Percentiles rank a stretch among this genome's conserved stretches.
phyloP scores from a whole-genome alignment of 176 grass and related monocot species.

The Eremochloa ophiuroides region DNA sequence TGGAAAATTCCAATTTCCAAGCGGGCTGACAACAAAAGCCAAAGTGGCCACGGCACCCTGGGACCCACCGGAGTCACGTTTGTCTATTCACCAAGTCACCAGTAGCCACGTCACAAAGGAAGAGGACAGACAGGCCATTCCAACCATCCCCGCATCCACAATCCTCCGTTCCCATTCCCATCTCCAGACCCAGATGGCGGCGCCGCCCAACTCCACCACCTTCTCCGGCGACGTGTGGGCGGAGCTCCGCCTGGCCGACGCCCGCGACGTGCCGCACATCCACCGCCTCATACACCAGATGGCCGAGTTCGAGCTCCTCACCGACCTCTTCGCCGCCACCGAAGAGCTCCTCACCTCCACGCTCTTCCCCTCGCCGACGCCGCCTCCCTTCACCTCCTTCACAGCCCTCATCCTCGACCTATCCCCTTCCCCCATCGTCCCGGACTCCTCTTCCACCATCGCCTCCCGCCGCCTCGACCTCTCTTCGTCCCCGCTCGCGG shows the following conservation, averaged over 20 bases:
- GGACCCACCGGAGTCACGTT: no score
- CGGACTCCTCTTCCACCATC: slow-evolving; percentile 19
- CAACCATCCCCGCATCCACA: no score
- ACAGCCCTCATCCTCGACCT: slow-evolving; percentile 66
- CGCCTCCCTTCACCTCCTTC: slow-evolving; percentile 55
- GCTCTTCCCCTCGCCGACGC: slow-evolving; percentile 51
- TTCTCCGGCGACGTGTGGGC: slow-evolving; percentile 59
- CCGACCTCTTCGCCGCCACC: slow-evolving; percentile 78
- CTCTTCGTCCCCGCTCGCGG: slow-evolving; percentile 25
- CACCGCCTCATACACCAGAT: slow-evolving; percentile 77
- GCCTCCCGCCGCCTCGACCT: slow-evolving; percentile 43
- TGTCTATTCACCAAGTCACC: no score
- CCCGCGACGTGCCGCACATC: slow-evolving; percentile 70
- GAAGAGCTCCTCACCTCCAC: slow-evolving; percentile 44
- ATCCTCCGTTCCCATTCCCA: not conserved
- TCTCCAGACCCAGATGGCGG: slow-evolving; percentile 38
- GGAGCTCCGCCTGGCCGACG: slow-evolving; percentile 64
- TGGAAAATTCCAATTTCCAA: no score
- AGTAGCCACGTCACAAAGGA: no score
- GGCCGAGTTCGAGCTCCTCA: slow-evolving; percentile 89
- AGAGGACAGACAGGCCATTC: no score
- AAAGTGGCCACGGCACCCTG: no score
- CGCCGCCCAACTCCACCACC: slow-evolving; percentile 28
- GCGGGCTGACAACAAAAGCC: no score
- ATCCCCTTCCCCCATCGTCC: slow-evolving; percentile 17